Evolutionary conservation across 176 grass and related monocot genomes (phyloP).

Genomic region (Eragrostis curvula): DNA sequence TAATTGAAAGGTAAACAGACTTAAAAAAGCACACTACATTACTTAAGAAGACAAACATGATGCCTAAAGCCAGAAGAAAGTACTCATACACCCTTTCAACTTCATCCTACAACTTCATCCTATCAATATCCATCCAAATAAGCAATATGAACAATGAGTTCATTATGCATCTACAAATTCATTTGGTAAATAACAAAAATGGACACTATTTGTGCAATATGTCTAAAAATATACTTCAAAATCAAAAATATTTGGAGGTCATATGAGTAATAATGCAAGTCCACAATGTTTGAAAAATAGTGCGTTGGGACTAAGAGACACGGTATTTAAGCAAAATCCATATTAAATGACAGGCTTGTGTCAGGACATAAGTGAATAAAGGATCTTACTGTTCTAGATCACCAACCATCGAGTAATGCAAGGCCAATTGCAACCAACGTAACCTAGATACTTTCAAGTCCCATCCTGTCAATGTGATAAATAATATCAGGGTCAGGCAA

Average conservation of each 20-base stretch:
- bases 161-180: constrained; percentile 3
- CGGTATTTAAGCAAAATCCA: constrained; percentile 25
- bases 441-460: constrained; percentile 80
- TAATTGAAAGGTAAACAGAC: constrained; percentile 5
- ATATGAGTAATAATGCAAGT: constrained; percentile 20
- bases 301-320: not conserved
- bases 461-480: constrained; percentile 84
- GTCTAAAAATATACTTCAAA: constrained; percentile 14
- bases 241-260: constrained; percentile 3
- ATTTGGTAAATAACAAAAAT: constrained; percentile 5
- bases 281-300: constrained; percentile 22
- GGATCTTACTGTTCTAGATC: constrained; percentile 91
- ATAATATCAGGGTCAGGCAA: constrained; percentile 36
- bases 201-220: constrained; percentile 17
- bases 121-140: constrained; percentile 17
- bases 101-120: constrained; percentile 12
- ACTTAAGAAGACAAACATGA: not conserved
- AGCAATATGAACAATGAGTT: constrained; percentile 13
- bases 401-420: constrained; percentile 73
- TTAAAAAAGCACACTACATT: constrained; percentile 2
- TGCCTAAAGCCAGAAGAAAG: constrained; percentile 20
- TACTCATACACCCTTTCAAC: not conserved
- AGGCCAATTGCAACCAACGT: constrained; percentile 82
- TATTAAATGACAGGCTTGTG: constrained; percentile 19
- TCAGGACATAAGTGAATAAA: constrained; percentile 15